A percentile compares a stretch with the other conserved stretches of the same genome.
These are phyloP conservation scores for Bjerkandera adusta DNA, from an alignment of 1,284 basidiomycete species.

Conservation along the genomic window DNA sequence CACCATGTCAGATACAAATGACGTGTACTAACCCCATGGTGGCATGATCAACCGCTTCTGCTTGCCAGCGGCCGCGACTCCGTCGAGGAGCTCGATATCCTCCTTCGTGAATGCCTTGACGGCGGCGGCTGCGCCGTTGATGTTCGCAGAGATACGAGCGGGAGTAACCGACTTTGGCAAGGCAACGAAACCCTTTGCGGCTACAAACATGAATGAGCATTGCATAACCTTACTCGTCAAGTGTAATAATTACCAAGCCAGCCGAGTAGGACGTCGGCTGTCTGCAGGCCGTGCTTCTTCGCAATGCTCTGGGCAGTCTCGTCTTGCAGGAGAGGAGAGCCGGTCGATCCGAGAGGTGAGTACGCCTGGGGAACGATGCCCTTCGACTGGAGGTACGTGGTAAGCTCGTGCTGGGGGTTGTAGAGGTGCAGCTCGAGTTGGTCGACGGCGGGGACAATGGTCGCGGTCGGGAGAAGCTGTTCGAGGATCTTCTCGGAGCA, in stretches of 20 bases:
- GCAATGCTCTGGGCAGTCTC: constrained; percentile 65
- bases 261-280: constrained; percentile 68
- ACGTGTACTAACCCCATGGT: constrained; percentile 56
- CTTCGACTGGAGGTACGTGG: constrained; percentile 66
- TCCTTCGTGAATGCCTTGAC: constrained; percentile 49
- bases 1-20: constrained; percentile 11
- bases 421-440: constrained; percentile 78
- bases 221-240: constrained; percentile 10
- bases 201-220: constrained; percentile 30
- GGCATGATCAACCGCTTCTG: constrained; percentile 68
- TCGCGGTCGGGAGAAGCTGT: constrained; percentile 42
- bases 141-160: constrained; percentile 70
- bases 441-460: constrained; percentile 53
- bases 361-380: constrained; percentile 79
- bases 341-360: constrained; percentile 79
- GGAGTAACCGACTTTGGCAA: constrained; percentile 80
- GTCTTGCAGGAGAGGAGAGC: constrained; percentile 70
- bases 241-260: constrained; percentile 50
- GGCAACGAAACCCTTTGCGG: constrained; percentile 62
- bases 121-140: constrained; percentile 50
- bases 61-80: constrained; percentile 68
- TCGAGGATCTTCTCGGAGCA: constrained; percentile 47
- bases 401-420: constrained; percentile 73
- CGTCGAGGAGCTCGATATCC: constrained; percentile 65
- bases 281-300: constrained; percentile 52